phyloP scores from a whole-genome alignment of 2,329 filamentous ascomycete species.

The Trematosphaeria pertusa region DNA sequence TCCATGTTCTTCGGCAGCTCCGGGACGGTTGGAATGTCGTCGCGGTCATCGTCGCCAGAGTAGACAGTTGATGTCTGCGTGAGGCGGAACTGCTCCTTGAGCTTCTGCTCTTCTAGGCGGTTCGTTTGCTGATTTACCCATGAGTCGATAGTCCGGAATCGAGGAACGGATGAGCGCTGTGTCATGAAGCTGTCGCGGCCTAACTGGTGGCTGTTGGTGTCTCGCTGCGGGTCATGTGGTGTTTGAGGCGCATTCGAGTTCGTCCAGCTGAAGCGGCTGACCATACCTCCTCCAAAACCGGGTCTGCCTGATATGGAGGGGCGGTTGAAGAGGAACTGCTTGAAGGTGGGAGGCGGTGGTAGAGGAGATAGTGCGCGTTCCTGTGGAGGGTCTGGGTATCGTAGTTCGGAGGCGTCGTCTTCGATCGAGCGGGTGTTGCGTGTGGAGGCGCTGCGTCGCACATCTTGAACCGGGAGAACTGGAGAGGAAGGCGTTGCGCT shows the following conservation, averaged over 20 bases:
- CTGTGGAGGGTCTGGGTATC: constrained; percentile 25
- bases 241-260: constrained; percentile 50
- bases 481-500: constrained; percentile 43
- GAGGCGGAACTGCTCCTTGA: constrained; percentile 44
- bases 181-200: constrained; percentile 47
- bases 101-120: constrained; percentile 44
- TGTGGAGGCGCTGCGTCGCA: constrained; percentile 36
- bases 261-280: constrained; percentile 49
- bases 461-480: constrained; percentile 35
- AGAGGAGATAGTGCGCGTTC: constrained; percentile 26
- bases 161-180: constrained; percentile 42
- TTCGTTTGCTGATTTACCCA: constrained; percentile 51
- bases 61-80: constrained; percentile 36
- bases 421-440: constrained; percentile 40
- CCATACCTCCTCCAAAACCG: constrained; percentile 32
- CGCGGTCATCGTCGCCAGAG: constrained; percentile 28
- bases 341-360: constrained; percentile 46
- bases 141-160: constrained; percentile 50
- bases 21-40: constrained; percentile 38
- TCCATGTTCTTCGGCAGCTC: constrained; percentile 30
- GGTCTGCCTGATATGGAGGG: constrained; percentile 39
- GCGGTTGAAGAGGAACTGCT: constrained; percentile 47
- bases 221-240: constrained; percentile 39
- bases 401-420: constrained; percentile 30
- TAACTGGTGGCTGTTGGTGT: constrained; percentile 32